Base-by-base conservation (phyloP, 2,329 filamentous ascomycete species). In the Parastagonospora nodorum region DNA sequence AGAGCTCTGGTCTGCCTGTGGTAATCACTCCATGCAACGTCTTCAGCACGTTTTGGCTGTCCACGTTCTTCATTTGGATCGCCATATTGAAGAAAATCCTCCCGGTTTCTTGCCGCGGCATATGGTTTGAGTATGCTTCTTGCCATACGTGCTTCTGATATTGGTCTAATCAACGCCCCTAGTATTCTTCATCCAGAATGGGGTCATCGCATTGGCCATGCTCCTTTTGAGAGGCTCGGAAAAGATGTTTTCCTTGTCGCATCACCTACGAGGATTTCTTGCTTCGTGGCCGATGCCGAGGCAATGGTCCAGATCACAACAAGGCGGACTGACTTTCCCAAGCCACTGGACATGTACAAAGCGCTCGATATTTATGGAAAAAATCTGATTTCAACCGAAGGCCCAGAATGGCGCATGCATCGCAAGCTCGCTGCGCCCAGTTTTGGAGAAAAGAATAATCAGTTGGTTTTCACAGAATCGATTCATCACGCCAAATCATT, bases 391-490 rank as follows among this genome's bases (percentile, higher is more conserved):
- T 84, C 84, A 0, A 85, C 86, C 2, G 89, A 92, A 69, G 88
- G 88, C 1, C 67, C 77, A 1, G 73, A 82, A 27, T 93, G 88
- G 89, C 85, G 85, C 29, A 80, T 83, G 72, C 89, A 93, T 69
- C 83, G 89, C 54, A 90, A 88, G 73, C 81, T 86, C 37, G 88
- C 85, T 0, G 83, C 86, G 27, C 84, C 88, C 0, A 84, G 84
- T 4, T 92, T 93, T 72, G 90, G 87, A 50, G 89, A 93, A 75
- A 85, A 82, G 74, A 92, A 90, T 69, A 87, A 89, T 49, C 78
- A 80, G 11, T 69, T 89, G 24, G 85, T 89, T 1, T 90, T 86
- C 71, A 75, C 74, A 8, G 86, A 89, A 67, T 80, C 82, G 1
- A 76, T 88, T 48, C 74, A 78, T 49, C 88, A 92, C 74, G 82